Conservation (phyloP, 2,329 filamentous ascomycete species). For the Fragosphaeria purpurea region DNA sequence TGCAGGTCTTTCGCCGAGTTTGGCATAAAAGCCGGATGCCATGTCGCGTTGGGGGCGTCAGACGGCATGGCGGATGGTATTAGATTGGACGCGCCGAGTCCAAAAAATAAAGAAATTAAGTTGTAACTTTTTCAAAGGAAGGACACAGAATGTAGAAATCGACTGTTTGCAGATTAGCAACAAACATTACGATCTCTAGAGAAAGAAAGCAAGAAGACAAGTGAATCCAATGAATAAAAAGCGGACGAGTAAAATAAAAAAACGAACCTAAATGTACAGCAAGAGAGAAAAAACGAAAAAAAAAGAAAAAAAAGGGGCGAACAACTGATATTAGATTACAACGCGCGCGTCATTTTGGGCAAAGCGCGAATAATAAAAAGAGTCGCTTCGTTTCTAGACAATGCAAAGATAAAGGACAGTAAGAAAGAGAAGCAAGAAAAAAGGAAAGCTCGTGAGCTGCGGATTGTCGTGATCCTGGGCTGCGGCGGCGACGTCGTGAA, state of each 20-base stretch:
- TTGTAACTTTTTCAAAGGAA: not conserved
- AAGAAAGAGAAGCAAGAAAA: constrained; percentile 7
- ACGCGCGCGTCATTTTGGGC: constrained; percentile 10
- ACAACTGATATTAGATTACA: not conserved
- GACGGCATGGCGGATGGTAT: constrained; percentile 27
- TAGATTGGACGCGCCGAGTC: not conserved
- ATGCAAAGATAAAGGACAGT: constrained; percentile 6
- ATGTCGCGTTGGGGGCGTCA: constrained; percentile 32
- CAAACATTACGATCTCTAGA: not conserved
- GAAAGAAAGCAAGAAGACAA: not conserved
- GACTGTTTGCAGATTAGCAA: too few relatives aligned
- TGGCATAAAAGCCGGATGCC: constrained; percentile 44
- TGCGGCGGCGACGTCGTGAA: not conserved
- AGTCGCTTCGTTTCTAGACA: not conserved
- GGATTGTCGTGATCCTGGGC: too few relatives aligned
- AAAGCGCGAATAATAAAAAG: not conserved
- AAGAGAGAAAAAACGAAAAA: not conserved
- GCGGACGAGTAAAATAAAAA: not conserved
- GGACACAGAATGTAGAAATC: constrained; percentile 8
- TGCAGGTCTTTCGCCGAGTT: constrained; percentile 19
- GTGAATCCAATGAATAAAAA: not conserved
- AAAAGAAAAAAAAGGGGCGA: not conserved
- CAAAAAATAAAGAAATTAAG: constrained; percentile 5
- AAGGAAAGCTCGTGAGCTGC: not conserved
- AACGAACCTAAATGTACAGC: not conserved